Conservation (phyloP, 2,329 filamentous ascomycete genomes). For the Pestalotiopsis sp. region DNA sequence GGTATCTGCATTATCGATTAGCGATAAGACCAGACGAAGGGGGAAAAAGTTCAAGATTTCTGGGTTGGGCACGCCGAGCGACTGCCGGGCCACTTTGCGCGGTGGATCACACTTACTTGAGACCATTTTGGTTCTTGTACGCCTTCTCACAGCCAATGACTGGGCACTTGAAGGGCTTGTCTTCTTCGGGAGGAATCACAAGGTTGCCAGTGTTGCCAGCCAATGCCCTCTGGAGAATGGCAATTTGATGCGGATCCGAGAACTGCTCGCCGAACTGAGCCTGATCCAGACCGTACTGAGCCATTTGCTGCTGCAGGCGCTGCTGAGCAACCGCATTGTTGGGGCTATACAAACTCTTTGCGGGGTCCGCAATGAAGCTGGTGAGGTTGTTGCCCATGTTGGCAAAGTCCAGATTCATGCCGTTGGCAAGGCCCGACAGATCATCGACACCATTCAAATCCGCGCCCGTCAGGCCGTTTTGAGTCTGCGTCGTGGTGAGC, state of each 20-base stretch:
- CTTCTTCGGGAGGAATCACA: conserved; percentile 78
- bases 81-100: conserved; percentile 13
- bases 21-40: conserved; percentile 14
- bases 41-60: not conserved
- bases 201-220: conserved; percentile 52
- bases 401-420: conserved; percentile 61
- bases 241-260: conserved; percentile 66
- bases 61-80: not conserved
- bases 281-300: conserved; percentile 75
- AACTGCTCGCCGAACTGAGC: conserved; percentile 73
- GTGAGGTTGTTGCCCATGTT: conserved; percentile 51
- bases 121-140: conserved; percentile 98
- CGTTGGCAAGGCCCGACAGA: conserved; percentile 64
- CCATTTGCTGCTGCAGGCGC: conserved; percentile 67
- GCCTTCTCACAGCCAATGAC: conserved; percentile 99
- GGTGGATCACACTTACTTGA: conserved; percentile 70
- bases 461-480: conserved; percentile 57
- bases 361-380: conserved; percentile 85
- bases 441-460: conserved; percentile 69
- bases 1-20: conserved; percentile 53
- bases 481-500: conserved; percentile 72
- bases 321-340: conserved; percentile 71
- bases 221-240: conserved; percentile 53
- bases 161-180: conserved; percentile 96
- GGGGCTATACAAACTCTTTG: conserved; percentile 88